Conservation (phyloP, 257 asterid species). For the Primulina eburnea region DNA sequence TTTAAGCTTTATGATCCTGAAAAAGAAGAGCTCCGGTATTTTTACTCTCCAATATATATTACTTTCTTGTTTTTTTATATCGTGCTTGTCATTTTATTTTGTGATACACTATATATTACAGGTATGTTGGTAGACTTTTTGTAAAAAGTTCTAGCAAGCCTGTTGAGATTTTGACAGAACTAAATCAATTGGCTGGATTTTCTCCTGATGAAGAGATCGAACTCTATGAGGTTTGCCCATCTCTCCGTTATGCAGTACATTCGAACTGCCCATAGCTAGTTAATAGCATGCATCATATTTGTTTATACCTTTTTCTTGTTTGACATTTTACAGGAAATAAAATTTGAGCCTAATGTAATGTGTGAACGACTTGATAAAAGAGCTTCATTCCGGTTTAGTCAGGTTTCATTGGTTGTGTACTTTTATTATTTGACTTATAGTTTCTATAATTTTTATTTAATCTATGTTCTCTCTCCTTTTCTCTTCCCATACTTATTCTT, state of each 20-base stretch:
- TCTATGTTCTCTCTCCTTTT: slow-evolving; percentile 7
- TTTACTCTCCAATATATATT: not conserved
- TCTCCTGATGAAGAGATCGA: slow-evolving; percentile 87
- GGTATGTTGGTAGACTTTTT: slow-evolving; percentile 80
- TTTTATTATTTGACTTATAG: not conserved
- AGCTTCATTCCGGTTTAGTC: slow-evolving; percentile 70
- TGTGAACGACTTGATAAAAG: slow-evolving; percentile 84
- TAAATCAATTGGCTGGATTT: slow-evolving; percentile 92
- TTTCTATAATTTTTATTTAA: not conserved
- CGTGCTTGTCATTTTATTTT: slow-evolving; percentile 19
- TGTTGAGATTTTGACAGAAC: slow-evolving; percentile 53
- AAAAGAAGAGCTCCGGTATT: slow-evolving; percentile 63
- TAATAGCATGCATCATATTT: slow-evolving; percentile 8
- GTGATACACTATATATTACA: slow-evolving; percentile 28
- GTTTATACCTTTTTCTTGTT: slow-evolving; percentile 12
- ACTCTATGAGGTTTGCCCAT: slow-evolving; percentile 74
- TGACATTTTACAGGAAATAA: slow-evolving; percentile 63
- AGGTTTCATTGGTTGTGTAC: slow-evolving; percentile 40
- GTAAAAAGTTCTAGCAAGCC: slow-evolving; percentile 79
- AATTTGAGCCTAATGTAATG: slow-evolving; percentile 93
- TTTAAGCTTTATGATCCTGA: slow-evolving; percentile 71
- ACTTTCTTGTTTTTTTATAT: slow-evolving; percentile 2
- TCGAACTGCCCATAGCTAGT: slow-evolving; percentile 12
- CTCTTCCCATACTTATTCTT: not conserved
- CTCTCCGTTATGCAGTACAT: slow-evolving; percentile 2